Evolutionary conservation across 2,329 filamentous ascomycete genomes (phyloP), one percentile per base, ranked within the genome.

Genomic region (Neonectria coccinea): DNA sequence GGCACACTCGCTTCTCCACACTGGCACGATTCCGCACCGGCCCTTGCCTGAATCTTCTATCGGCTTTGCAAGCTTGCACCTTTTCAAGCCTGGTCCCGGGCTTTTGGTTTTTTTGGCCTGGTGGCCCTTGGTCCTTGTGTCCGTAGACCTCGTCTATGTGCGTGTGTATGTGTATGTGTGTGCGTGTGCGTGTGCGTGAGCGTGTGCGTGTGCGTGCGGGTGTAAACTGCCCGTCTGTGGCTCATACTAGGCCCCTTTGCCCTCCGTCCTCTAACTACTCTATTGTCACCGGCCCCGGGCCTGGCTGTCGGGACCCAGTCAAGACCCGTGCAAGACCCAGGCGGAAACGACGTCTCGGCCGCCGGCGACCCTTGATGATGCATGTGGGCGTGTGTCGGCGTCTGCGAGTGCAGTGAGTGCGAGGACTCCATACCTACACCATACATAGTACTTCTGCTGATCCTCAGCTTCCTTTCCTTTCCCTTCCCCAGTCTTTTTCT

Each of bases 1-100:
- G 77, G 78, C 73, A 73, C 75, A 74, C 67, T 76, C 65, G 72
- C 74, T 78, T 76, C 82, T 82, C 81, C 80, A 83, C 81, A 68
- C 72, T 70, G 68, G 66, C 60, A 70, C 67, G 62, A 69, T 66
- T 68, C 70, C 64, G 56, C 65, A 59, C 62, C 58, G 54, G 63
- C 56, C 67, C 62, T 72, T 70, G 63, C 60, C 60, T 69, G 63
- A 67, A 64, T 68, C 62, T 62, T 59, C 63, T 59, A 68, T 67
- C 56, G 56, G 59, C 45, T 53, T 63, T 50, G 57, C 45, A 59
- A 47, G 52, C 45, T 59, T 48, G 29, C 48, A 54, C 51, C 47
- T 55, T 52, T 64, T 59, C 33, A 58, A 62, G 62, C 65, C 60
- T 70, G 64, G 47, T 66, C 61, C 59, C 69, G 65, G 48, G 47